Percentiles rank a stretch among this genome's conserved stretches.
Evolutionary conservation across 768 basidiomycete genomes (phyloP).

Genomic region (Termitomyces sp.): DNA sequence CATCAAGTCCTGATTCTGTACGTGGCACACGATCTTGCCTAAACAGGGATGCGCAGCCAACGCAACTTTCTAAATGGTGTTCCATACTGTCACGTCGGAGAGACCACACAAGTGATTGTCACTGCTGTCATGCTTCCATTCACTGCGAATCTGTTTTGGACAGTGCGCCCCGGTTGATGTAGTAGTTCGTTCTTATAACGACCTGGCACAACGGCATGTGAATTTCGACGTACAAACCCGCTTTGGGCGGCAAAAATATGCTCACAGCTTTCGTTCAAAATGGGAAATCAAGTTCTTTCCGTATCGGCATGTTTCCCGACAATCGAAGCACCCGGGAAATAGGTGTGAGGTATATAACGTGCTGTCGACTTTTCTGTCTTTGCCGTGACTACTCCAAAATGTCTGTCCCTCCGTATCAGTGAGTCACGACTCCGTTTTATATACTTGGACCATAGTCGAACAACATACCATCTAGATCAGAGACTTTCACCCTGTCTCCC

Average conservation of each 20-base stretch:
- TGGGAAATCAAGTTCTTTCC: slow-evolving; percentile 8
- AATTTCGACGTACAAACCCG: slow-evolving; percentile 6
- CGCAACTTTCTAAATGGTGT: neutral
- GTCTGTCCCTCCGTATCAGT: slow-evolving; percentile 12
- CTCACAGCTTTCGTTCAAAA: slow-evolving; percentile 16
- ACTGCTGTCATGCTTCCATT: slow-evolving; percentile 14
- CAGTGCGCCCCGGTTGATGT: slow-evolving; percentile 6
- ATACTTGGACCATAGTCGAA: neutral
- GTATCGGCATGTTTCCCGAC: slow-evolving; percentile 13
- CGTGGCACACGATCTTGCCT: slow-evolving; percentile 13
- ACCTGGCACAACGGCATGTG: slow-evolving; percentile 5
- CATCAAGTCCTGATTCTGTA: slow-evolving; percentile 6
- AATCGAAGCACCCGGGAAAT: slow-evolving; percentile 12
- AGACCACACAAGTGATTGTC: slow-evolving; percentile 8
- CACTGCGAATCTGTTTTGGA: neutral
- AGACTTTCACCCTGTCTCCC: slow-evolving; percentile 2
- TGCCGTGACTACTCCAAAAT: slow-evolving; percentile 11
- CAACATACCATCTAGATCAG: slow-evolving; percentile 10
- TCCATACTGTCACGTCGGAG: slow-evolving; percentile 5
- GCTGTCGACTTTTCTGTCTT: slow-evolving; percentile 1
- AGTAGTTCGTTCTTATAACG: slow-evolving; percentile 4
- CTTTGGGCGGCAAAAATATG: slow-evolving; percentile 6
- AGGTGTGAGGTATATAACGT: slow-evolving; percentile 17
- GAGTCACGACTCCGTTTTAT: slow-evolving; percentile 12
- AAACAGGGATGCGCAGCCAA: slow-evolving; percentile 15